These are phyloP conservation scores for Monilinia vaccinii-corymbosi DNA, from an alignment of 2,329 filamentous ascomycete species.

Conservation along the genomic window DNA sequence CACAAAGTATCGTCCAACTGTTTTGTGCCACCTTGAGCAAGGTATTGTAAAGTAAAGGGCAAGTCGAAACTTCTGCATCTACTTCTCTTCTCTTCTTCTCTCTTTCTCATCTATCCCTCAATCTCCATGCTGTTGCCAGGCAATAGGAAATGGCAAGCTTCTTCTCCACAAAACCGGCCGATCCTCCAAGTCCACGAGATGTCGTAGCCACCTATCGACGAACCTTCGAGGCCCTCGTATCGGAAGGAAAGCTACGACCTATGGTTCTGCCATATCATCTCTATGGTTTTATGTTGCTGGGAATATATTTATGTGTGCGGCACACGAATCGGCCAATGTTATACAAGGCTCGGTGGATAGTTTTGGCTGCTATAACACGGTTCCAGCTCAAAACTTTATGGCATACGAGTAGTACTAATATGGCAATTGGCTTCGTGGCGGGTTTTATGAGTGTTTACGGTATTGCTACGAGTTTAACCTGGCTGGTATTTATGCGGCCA, in stretches of 20 bases:
- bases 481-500: conserved; percentile 45
- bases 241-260: conserved; percentile 36
- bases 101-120: background rate
- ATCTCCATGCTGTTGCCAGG: background rate
- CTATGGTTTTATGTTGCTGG: conserved; percentile 38
- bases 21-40: background rate
- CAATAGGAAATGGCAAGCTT: conserved; percentile 1
- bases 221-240: conserved; percentile 31
- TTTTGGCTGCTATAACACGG: conserved; percentile 36
- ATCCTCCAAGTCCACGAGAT: conserved; percentile 16
- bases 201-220: conserved; percentile 30
- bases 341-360: conserved; percentile 40
- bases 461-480: conserved; percentile 39
- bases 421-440: conserved; percentile 40
- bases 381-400: conserved; percentile 38
- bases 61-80: background rate
- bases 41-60: background rate
- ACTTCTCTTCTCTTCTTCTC: background rate
- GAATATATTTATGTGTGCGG: conserved; percentile 47
- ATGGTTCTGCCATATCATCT: conserved; percentile 45
- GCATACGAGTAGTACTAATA: conserved; percentile 41
- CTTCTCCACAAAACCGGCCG: background rate
- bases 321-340: conserved; percentile 43
- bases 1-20: background rate
- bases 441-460: conserved; percentile 45